Conservation (phyloP, 257 asterid genomes). For the Solanum arcanum region DNA sequence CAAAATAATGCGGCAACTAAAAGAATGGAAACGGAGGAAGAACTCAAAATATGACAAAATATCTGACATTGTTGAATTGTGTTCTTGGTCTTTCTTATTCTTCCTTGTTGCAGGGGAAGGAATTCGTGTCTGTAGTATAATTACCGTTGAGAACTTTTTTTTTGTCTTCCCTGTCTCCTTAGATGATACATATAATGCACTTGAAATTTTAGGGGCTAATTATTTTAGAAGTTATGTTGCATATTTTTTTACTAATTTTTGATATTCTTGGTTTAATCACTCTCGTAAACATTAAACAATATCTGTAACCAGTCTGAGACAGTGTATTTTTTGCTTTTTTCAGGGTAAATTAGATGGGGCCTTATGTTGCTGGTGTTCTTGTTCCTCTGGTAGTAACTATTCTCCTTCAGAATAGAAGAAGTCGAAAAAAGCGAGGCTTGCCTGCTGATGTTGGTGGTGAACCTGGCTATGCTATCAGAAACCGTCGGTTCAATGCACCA, state of each 20-base stretch:
- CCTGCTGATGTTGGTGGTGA: slow-evolving; percentile 74
- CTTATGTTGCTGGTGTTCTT: slow-evolving; percentile 60
- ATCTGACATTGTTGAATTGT: neutral
- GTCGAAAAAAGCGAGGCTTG: slow-evolving; percentile 66
- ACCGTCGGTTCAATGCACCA: slow-evolving; percentile 48
- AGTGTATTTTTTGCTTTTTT: neutral
- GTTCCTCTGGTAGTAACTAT: slow-evolving; percentile 68
- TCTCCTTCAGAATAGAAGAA: slow-evolving; percentile 45
- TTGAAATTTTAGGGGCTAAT: neutral
- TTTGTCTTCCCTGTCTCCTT: neutral
- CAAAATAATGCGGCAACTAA: neutral
- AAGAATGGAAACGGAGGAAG: neutral
- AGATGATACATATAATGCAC: neutral
- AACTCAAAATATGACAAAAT: neutral
- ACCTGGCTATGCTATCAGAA: slow-evolving; percentile 60
- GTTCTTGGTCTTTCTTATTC: neutral
- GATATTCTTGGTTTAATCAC: neutral
- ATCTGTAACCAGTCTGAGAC: neutral
- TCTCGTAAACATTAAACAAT: neutral
- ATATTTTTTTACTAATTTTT: neutral
- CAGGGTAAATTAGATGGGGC: slow-evolving; percentile 39
- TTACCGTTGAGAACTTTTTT: neutral
- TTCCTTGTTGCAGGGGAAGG: neutral
- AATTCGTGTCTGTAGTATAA: neutral
- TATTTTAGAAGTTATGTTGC: neutral